These are phyloP conservation scores for Ustilago sp. DNA, from an alignment of 1,284 basidiomycete genomes.

Conservation along the genomic window DNA sequence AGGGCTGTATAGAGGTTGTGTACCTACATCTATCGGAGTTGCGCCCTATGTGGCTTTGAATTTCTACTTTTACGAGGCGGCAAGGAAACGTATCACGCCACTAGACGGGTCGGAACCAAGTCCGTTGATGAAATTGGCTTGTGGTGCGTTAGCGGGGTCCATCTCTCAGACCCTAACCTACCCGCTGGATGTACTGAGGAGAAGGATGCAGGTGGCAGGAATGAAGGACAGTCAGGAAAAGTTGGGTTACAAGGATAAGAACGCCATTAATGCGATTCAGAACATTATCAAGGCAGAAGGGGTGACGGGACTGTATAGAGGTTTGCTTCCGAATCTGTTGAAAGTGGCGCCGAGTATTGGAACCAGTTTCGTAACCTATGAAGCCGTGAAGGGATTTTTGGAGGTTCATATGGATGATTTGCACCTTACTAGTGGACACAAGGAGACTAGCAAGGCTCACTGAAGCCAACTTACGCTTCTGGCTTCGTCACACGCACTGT, in stretches of 20 bases:
- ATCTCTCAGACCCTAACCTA: constrained; percentile 94
- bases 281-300: constrained; percentile 82
- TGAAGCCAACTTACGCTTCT: neutral
- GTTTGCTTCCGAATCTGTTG: constrained; percentile 91
- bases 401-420: constrained; percentile 45
- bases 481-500: too few species aligned
- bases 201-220: constrained; percentile 95
- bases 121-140: constrained; percentile 69
- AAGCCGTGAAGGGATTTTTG: constrained; percentile 52
- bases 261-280: constrained; percentile 76
- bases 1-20: constrained; percentile 86
- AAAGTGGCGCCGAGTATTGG: constrained; percentile 72
- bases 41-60: constrained; percentile 82
- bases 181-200: constrained; percentile 90
- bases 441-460: constrained; percentile 17
- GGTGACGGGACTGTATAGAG: constrained; percentile 81
- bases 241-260: constrained; percentile 78
- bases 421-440: constrained; percentile 7
- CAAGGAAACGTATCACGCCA: constrained; percentile 59
- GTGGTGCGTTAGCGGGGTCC: constrained; percentile 73
- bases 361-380: constrained; percentile 63
- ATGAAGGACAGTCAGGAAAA: constrained; percentile 75
- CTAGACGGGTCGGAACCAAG: constrained; percentile 60
- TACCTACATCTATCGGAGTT: constrained; percentile 89
- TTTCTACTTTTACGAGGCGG: constrained; percentile 67